Evolutionary conservation across 1,284 basidiomycete species (phyloP), one percentile per base, ranked within the genome.

Genomic region (Trichosporon sp.): DNA sequence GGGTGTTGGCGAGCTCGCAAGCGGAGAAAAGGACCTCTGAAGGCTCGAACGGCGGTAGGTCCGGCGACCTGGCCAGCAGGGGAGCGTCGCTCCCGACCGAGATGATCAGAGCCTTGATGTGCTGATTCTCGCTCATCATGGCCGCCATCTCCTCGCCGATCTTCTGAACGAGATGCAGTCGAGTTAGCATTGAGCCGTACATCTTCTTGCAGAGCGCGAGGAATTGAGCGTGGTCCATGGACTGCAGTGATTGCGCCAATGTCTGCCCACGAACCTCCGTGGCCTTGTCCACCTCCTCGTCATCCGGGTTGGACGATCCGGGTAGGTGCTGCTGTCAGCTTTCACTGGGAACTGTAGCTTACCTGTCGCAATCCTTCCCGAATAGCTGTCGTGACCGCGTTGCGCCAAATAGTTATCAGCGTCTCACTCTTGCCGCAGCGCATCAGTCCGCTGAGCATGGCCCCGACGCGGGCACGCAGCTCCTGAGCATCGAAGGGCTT

Each of bases 1-100:
- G 87, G 8, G 89, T 87, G 79, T 96, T 95, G 8, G 93, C 89
- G 7, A 95, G 86, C 77, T 97, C 94, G 51, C 92, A 89, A 0
- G 89, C 88, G 0, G 92, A 90, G 2, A 89, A 88, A 35, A 98
- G 85, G 35, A 91, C 88, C 71, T 95, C 93, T 2, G 86, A 91
- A 78, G 72, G 90, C 88, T 77, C 75, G 70, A 88, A 86, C 21
- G 90, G 35, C 3, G 70, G 21, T 0, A 35, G 31, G 6, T 70
- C 69, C 2, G 66, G 31, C 2, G 66, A 29, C 64, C 27, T 67
- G 2, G 62, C 21, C 72, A 13, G n/a, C 60, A 67, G 60, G 23
- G 38, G 62, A n/a, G 56, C 56, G 31, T 60, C 56, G 56, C 56
- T 60, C 7, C 56, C 56, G 18, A 60, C 56, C 4, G 56, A 29